Percentiles rank a stretch among this genome's conserved stretches.
These are phyloP conservation scores for Polytrichum commune DNA, from an alignment of 225 moss, liverwort and hornwort species.

Conservation along the genomic window DNA sequence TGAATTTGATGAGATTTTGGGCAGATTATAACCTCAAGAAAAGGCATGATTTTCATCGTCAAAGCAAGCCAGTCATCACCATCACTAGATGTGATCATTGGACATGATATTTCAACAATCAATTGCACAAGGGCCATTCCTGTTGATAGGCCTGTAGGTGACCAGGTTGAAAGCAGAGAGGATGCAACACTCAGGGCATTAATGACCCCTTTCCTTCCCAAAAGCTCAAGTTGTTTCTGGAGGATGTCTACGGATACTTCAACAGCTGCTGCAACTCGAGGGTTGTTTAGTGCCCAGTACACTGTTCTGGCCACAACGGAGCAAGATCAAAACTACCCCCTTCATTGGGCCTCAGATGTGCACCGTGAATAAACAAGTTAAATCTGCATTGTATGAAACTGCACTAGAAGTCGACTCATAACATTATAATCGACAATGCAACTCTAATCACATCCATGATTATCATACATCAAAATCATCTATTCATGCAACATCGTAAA, in stretches of 20 bases:
- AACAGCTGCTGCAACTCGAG: slow-evolving; percentile 27
- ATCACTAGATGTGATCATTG: slow-evolving; percentile 25
- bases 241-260: slow-evolving; percentile 28
- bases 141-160: slow-evolving; percentile 11
- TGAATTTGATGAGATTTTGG: no score
- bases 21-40: slow-evolving; percentile 54
- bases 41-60: slow-evolving; percentile 44
- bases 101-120: slow-evolving; percentile 43
- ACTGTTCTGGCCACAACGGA: slow-evolving; percentile 70
- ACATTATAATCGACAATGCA: no score
- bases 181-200: slow-evolving; percentile 50
- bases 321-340: slow-evolving; percentile 17
- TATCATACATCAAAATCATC: no score
- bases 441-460: no score
- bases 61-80: slow-evolving; percentile 31
- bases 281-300: slow-evolving; percentile 57
- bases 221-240: slow-evolving; percentile 40
- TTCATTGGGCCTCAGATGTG: no score
- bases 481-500: no score
- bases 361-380: no score
- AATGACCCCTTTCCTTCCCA: slow-evolving; percentile 52
- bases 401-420: no score
- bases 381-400: no score
- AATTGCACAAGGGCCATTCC: slow-evolving; percentile 51
- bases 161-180: slow-evolving; percentile 38